Evolutionary conservation across 2,329 filamentous ascomycete genomes (phyloP), one percentile per base, ranked within the genome.

Genomic region (Hypocrella siamensis): DNA sequence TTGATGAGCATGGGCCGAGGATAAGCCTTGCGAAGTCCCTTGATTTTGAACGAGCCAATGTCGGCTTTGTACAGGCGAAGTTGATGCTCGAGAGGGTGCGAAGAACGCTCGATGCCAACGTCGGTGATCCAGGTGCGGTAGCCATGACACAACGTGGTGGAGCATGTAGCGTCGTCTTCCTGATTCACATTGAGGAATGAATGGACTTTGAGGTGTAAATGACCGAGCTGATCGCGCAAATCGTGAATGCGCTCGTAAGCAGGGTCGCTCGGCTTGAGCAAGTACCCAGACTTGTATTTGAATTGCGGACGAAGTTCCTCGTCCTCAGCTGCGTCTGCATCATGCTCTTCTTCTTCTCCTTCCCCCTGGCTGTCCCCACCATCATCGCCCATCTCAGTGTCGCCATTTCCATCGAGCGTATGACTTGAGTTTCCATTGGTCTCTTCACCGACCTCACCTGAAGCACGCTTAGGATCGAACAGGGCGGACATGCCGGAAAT

Each of bases 41-140:
- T 93, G 48, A 94, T 82, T 56, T 93, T 94, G 63, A 94, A 98
- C 0, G 88, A 81, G 17, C 83, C 75, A 37, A 86, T 79, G 46
- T 98, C 90, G 5, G 83, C 78, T 44, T 78, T 76, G 49, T 94
- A 79, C 1, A 98, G 68, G 32, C 85, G 73, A 4, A 80, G 73
- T 11, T 96, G 77, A 15, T 90, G 70, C 51, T 98, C 90, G 8
- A 96, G 63, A 2, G 92, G 82, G 51, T 94, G 90, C 1, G 90
- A 88, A 14, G 88, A 94, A 37, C 88, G 71, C 56, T 98, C 90
- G 37, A 94, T 92, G 14, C 92, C 90, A 26, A 98, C 86, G 46
- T 98, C 90, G 2, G 93, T 85, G 46, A 98, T 96, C 85, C 86
- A 98, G 7, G 83, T 90, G 27, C 84, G 70, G 52, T 94, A 98